These are phyloP conservation scores for Dioscorea zingiberensis DNA, from an alignment of 106 monocot species.

Conservation along the genomic window DNA sequence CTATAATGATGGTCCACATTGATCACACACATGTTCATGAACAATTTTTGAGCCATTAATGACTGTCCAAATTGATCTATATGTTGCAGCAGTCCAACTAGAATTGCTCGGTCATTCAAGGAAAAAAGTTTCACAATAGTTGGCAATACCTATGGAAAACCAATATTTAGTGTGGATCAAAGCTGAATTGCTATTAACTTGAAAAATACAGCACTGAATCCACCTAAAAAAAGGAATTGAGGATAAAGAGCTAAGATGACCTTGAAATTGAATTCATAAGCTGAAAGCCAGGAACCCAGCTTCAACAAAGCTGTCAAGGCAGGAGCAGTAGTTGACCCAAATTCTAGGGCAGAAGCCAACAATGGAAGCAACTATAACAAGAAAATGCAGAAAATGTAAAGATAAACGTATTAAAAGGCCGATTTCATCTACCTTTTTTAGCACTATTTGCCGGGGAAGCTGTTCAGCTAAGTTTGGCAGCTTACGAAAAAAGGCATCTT, in stretches of 20 bases:
- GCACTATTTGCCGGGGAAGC: conserved; percentile 87
- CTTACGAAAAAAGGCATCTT: conserved; percentile 93
- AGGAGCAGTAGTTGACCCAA: conserved; percentile 94
- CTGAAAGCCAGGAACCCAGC: conserved; percentile 93
- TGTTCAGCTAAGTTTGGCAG: conserved; percentile 91
- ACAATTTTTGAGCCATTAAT: conserved; percentile 83
- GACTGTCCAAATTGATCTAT: conserved; percentile 98
- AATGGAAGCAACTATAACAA: conserved; percentile 77
- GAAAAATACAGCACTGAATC: background rate
- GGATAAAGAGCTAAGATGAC: conserved; percentile 1
- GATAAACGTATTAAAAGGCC: background rate
- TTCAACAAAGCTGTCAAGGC: conserved; percentile 90
- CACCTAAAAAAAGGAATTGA: background rate
- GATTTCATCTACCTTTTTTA: conserved; percentile 68
- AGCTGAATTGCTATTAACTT: no score
- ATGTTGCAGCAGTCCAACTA: conserved; percentile 90
- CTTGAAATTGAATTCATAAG: conserved; percentile 81
- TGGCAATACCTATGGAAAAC: conserved; percentile 56
- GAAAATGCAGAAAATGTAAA: conserved; percentile 11
- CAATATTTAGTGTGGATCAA: background rate
- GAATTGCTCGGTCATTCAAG: conserved; percentile 88
- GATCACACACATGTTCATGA: conserved; percentile 70
- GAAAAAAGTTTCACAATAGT: conserved; percentile 94
- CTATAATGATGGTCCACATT: background rate
- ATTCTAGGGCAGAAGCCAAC: conserved; percentile 82